Percentiles rank a stretch among this genome's conserved stretches.
phyloP scores from a whole-genome alignment of 2,329 filamentous ascomycete genomes.

The Bretziella fagacearum region DNA sequence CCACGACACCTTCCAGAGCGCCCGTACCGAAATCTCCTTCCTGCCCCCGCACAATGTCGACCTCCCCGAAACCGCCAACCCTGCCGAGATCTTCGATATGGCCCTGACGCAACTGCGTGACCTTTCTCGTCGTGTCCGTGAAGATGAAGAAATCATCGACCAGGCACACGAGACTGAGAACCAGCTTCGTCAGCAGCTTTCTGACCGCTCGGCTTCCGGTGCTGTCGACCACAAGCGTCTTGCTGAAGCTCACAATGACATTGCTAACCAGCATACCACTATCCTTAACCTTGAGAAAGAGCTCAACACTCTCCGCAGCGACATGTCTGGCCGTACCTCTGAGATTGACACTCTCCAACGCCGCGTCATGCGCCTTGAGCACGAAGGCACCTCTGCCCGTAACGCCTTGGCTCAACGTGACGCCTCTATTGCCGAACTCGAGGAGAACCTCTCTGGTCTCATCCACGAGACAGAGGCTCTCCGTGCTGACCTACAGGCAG shows the following conservation, averaged over 20 bases:
- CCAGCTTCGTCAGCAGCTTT: conserved; percentile 39
- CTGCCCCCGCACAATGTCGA: conserved; percentile 41
- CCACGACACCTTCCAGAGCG: conserved; percentile 33
- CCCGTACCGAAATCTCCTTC: conserved; percentile 45
- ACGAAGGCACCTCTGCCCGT: conserved; percentile 19
- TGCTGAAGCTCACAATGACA: conserved; percentile 18
- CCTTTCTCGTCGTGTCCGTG: conserved; percentile 29
- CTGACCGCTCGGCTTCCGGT: conserved; percentile 34
- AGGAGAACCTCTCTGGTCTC: conserved; percentile 27
- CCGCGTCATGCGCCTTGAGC: background rate
- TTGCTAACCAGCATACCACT: conserved; percentile 20
- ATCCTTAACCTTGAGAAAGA: background rate
- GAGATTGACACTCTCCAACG: background rate
- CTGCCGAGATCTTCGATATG: conserved; percentile 38
- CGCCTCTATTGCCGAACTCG: conserved; percentile 26
- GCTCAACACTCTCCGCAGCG: background rate
- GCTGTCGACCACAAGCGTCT: conserved; percentile 31
- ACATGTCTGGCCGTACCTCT: background rate
- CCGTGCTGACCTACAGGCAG: conserved; percentile 23
- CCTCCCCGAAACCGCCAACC: conserved; percentile 34
- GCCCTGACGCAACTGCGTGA: conserved; percentile 33
- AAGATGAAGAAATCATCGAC: conserved; percentile 38
- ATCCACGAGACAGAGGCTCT: conserved; percentile 25
- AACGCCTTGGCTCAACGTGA: conserved; percentile 24
- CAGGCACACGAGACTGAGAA: conserved; percentile 41